These are phyloP conservation scores for Tagetes erecta DNA, from an alignment of 129 eudicot genomes.

Conservation along the genomic window DNA sequence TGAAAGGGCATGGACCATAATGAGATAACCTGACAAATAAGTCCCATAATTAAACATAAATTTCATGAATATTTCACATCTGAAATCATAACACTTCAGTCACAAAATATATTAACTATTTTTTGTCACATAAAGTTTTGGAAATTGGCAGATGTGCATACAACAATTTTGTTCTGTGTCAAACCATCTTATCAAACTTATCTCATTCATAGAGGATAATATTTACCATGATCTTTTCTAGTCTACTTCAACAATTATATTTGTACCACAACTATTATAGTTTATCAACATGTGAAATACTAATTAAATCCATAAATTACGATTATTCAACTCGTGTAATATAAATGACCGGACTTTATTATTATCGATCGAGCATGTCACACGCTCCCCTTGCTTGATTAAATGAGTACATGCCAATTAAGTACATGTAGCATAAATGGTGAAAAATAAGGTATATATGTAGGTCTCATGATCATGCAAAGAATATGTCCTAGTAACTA, in stretches of 20 bases:
- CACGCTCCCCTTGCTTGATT: background rate
- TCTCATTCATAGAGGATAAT: conserved; percentile 23
- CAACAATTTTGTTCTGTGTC: conserved; percentile 18
- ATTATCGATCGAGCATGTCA: too few species aligned
- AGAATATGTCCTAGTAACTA: background rate
- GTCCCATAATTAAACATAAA: conserved; percentile 30
- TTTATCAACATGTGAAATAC: too few species aligned
- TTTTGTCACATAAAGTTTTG: conserved; percentile 37
- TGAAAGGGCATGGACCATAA: conserved; percentile 27
- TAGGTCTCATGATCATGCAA: conserved; percentile 18
- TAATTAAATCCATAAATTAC: background rate
- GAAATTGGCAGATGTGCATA: conserved; percentile 25
- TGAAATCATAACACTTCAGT: conserved; percentile 19
- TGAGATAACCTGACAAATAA: conserved; percentile 31
- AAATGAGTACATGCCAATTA: conserved; percentile 19
- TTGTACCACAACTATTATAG: conserved; percentile 13
- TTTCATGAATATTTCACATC: conserved; percentile 28
- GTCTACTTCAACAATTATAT: conserved; percentile 23
- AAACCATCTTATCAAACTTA: conserved; percentile 33
- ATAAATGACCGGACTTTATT: too few species aligned
- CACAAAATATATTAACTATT: conserved; percentile 14
- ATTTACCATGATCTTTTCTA: conserved; percentile 39
- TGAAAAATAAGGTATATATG: conserved; percentile 7
- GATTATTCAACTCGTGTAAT: background rate
- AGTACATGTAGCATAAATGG: conserved; percentile 27